Evolutionary conservation across 2,329 filamentous ascomycete species (phyloP).

Genomic region (Akanthomyces dipterigenus): DNA sequence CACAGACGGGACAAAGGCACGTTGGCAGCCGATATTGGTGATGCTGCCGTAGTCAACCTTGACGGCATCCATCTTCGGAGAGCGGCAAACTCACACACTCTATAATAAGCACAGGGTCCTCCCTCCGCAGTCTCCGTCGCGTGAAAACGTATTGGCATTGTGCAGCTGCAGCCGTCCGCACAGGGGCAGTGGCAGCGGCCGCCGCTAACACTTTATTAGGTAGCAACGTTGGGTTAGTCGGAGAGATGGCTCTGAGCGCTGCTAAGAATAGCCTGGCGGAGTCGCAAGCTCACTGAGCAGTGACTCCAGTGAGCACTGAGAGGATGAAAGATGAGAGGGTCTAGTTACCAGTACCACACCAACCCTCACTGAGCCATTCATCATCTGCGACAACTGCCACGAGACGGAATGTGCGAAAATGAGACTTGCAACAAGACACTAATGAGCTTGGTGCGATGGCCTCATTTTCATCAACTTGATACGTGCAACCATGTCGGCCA

Average conservation of each 20-base stretch:
- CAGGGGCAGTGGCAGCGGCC: neutral
- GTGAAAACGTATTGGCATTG: no score
- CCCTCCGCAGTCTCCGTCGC: no score
- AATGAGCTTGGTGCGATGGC: neutral
- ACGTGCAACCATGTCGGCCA: neutral
- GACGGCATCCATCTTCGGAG: neutral
- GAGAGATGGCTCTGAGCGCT: neutral
- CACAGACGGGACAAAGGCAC: no score
- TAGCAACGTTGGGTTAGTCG: no score
- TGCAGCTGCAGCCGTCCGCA: no score
- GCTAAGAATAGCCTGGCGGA: slow-evolving; percentile 8
- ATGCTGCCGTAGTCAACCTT: neutral
- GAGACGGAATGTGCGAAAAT: neutral
- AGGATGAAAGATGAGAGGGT: no score
- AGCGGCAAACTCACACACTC: no score
- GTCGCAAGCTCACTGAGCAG: neutral
- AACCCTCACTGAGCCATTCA: neutral
- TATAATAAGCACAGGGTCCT: no score
- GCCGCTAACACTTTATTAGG: no score
- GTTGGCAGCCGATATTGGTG: neutral
- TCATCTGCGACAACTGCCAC: neutral
- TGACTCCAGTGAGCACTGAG: no score
- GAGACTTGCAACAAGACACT: neutral
- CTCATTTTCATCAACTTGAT: slow-evolving; percentile 1
- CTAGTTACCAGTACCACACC: no score